A percentile compares a stretch with the other conserved stretches of the same genome.
These are phyloP conservation scores for Aegle marmelos DNA, from an alignment of 345 rosid species.

Conservation along the genomic window DNA sequence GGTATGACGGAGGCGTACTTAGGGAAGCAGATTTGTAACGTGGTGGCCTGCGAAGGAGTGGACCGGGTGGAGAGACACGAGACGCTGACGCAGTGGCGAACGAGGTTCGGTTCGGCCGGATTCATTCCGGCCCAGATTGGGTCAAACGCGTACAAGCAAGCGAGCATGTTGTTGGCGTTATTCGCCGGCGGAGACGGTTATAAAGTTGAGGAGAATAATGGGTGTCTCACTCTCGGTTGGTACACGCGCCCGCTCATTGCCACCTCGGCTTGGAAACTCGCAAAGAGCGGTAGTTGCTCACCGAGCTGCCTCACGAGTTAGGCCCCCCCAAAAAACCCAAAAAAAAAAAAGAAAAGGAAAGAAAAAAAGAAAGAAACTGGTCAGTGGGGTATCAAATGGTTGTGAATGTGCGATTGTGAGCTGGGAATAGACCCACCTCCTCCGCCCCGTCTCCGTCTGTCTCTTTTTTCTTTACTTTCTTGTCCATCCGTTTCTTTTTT, in stretches of 20 bases:
- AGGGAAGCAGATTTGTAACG: constrained; percentile 83
- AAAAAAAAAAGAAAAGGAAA: neutral
- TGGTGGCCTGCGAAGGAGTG: constrained; percentile 73
- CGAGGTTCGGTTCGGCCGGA: constrained; percentile 58
- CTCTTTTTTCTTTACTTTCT: neutral
- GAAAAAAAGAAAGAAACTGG: neutral
- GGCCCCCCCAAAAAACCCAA: neutral
- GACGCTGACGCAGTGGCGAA: constrained; percentile 59
- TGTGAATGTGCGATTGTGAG: constrained; percentile 27
- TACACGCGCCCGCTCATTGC: constrained; percentile 79
- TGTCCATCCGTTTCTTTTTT: neutral
- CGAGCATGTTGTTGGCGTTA: constrained; percentile 67
- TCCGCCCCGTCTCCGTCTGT: neutral
- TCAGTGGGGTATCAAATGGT: constrained; percentile 5
- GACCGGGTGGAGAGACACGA: constrained; percentile 88
- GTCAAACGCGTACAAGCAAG: constrained; percentile 86
- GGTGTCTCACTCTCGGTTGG: constrained; percentile 88
- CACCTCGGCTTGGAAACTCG: constrained; percentile 79
- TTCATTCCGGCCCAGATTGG: constrained; percentile 70
- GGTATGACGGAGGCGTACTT: constrained; percentile 76
- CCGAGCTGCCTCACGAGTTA: constrained; percentile 30
- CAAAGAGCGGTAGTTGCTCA: constrained; percentile 10
- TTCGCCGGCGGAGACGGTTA: constrained; percentile 83
- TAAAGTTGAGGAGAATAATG: constrained; percentile 76
- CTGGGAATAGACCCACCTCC: constrained; percentile 38